Evolutionary conservation across 768 basidiomycete genomes (phyloP), one percentile per base, ranked within the genome.

Genomic region (Rhodotorula toruloides): DNA sequence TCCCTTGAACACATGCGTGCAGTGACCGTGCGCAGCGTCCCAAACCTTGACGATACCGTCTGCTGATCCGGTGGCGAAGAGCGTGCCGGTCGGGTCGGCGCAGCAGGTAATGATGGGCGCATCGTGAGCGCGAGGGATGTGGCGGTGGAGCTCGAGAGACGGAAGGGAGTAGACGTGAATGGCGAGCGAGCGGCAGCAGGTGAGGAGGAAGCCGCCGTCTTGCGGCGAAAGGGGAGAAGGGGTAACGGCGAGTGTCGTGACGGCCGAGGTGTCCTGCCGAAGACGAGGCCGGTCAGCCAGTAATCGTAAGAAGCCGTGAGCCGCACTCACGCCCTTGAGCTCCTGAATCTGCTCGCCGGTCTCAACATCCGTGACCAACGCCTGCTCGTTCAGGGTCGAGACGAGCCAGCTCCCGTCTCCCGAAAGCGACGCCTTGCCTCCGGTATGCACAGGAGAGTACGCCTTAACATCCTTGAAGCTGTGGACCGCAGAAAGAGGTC

Each of bases 21-120:
- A 84, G 76, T 87, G 92, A 40, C 91, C 93, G 32, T 86, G 86
- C 7, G 82, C 78, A 52, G 92, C 85, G 76, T 96, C 87, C 92
- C 92, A 98, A 16, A 99, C 90, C 80, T 97, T 98, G 50, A 97
- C 96, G 39, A 90, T 83, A 31, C 96, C 94, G 71, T 99, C 96
- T 12, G 94, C 91, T 17, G 94, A 89, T 2, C 96, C 96, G 25
- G 93, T 94, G 12, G 96, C 96, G 70, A 97, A 83, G 71, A 94
- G 88, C 3, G 88, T 87, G 3, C 89, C 91, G 14, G 89, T 89
- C 25, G 87, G 90, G 79, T 90, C 93, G 21, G 84, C 78, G 69
- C 82, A 84, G 75, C 89, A 90, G 60, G 93, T 87, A 74, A 97
- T 91, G 52, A 98, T 87, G 19, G 96, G 94, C 7, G 92, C 88